A percentile compares a stretch with the other conserved stretches of the same genome.
Conservation (phyloP, 1,284 basidiomycete species). For the Kalmanozyma brasiliensis region DNA sequence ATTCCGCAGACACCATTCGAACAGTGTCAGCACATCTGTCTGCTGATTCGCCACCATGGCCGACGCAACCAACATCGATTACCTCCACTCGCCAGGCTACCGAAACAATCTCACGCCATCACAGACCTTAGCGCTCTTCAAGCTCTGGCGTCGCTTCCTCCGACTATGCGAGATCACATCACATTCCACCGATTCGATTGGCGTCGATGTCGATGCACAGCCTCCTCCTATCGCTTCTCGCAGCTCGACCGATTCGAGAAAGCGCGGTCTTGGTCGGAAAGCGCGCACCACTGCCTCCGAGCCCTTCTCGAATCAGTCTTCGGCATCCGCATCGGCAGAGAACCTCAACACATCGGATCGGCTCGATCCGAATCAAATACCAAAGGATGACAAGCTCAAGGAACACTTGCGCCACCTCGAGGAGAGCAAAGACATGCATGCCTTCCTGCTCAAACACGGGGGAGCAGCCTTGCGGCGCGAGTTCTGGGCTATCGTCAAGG, state of each 20-base stretch:
- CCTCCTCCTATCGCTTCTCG: conserved; percentile 23
- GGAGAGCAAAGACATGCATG: conserved; percentile 62
- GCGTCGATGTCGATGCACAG: conserved; percentile 13
- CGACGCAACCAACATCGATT: conserved; percentile 34
- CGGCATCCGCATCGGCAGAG: conserved; percentile 32
- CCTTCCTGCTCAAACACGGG: conserved; percentile 56
- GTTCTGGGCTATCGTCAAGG: conserved; percentile 63
- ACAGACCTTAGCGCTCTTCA: conserved; percentile 57
- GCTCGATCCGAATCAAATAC: conserved; percentile 16
- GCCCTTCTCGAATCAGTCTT: conserved; percentile 15
- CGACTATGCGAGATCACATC: conserved; percentile 53
- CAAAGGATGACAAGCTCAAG: conserved; percentile 59
- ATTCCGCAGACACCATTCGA: too few species aligned
- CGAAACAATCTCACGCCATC: conserved; percentile 52
- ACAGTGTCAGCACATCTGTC: too few species aligned
- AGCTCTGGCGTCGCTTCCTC: conserved; percentile 62
- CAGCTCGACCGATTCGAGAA: conserved; percentile 22
- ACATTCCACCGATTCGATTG: conserved; percentile 43
- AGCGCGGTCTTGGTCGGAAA: conserved; percentile 20
- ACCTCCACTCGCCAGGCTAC: conserved; percentile 47
- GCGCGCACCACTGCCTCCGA: conserved; percentile 25
- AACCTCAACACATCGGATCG: conserved; percentile 6
- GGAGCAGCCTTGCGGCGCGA: conserved; percentile 53
- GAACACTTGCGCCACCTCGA: conserved; percentile 58
- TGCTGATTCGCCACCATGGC: conserved; percentile 13